These are phyloP conservation scores for Hemisphaericaspora lyxosophila DNA, from an alignment of 1,139 yeast species.

Conservation along the genomic window DNA sequence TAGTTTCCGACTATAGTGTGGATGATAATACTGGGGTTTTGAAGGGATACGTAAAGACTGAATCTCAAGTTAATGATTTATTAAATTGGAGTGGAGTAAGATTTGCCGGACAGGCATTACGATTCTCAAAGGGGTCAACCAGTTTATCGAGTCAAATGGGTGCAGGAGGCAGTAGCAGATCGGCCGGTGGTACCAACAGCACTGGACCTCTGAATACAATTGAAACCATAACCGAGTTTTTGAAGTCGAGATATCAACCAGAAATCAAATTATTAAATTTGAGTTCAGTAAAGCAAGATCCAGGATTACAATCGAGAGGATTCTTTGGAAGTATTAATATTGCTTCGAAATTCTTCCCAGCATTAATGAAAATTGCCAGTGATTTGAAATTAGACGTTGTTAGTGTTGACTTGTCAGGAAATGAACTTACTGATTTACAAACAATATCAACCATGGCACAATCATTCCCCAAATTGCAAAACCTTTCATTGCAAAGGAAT, in stretches of 20 bases:
- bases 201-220: constrained; percentile 45
- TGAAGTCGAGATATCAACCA: constrained; percentile 66
- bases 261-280: constrained; percentile 68
- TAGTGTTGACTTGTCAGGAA: constrained; percentile 74
- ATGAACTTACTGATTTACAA: constrained; percentile 62
- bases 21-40: constrained; percentile 48
- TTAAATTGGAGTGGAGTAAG: constrained; percentile 69
- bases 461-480: constrained; percentile 71
- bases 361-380: constrained; percentile 81
- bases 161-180: constrained; percentile 11
- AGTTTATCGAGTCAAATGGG: constrained; percentile 21
- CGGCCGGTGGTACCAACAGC: constrained; percentile 18
- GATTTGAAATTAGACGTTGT: constrained; percentile 56
- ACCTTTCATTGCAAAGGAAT: constrained; percentile 79
- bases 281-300: constrained; percentile 67
- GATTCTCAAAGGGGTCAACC: constrained; percentile 43
- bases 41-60: constrained; percentile 56
- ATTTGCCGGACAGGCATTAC: constrained; percentile 74
- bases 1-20: constrained; percentile 47
- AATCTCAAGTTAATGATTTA: constrained; percentile 59
- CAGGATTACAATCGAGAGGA: constrained; percentile 59
- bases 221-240: constrained; percentile 58
- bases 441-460: constrained; percentile 66
- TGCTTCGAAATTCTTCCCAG: constrained; percentile 82
- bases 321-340: constrained; percentile 61